These are phyloP conservation scores for Alopecurus myosuroides DNA, from an alignment of 176 grass and related monocot species.

Conservation along the genomic window DNA sequence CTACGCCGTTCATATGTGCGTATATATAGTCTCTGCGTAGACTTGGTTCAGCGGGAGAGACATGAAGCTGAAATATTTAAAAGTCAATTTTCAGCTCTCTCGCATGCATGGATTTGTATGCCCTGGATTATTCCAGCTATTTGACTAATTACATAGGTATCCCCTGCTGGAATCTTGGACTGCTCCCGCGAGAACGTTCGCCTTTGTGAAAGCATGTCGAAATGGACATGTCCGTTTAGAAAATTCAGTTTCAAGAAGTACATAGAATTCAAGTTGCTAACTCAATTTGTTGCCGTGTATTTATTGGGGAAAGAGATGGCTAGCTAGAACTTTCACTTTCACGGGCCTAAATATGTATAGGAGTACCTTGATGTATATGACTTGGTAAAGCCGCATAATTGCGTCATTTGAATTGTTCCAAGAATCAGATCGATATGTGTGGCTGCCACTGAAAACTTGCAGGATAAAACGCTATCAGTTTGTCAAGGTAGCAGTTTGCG, in stretches of 20 bases:
- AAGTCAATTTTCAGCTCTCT: conserved; percentile 41
- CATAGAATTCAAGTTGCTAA: conserved; percentile 22
- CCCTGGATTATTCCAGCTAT: not conserved
- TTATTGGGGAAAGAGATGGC: not conserved
- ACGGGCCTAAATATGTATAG: not conserved
- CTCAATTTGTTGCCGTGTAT: not conserved
- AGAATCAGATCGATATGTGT: conserved; percentile 13
- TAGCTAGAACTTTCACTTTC: not conserved
- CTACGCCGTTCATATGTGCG: not conserved
- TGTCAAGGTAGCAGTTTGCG: conserved; percentile 49
- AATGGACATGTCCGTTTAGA: conserved; percentile 4
- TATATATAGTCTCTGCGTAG: not conserved
- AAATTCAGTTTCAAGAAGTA: not conserved
- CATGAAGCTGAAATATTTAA: conserved; percentile 2
- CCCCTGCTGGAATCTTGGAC: not conserved
- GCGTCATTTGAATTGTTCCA: conserved; percentile 20
- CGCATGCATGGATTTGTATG: conserved; percentile 1
- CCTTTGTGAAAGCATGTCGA: conserved; percentile 18
- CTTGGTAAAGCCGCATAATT: not conserved
- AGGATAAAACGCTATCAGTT: conserved; percentile 9
- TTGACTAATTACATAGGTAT: not conserved
- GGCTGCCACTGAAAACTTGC: conserved; percentile 37
- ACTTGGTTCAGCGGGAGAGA: conserved; percentile 22
- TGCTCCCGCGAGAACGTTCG: not conserved
- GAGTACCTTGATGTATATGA: not conserved